Conservation (phyloP, 805 yeast genomes). For the Candida sanyiensis region DNA sequence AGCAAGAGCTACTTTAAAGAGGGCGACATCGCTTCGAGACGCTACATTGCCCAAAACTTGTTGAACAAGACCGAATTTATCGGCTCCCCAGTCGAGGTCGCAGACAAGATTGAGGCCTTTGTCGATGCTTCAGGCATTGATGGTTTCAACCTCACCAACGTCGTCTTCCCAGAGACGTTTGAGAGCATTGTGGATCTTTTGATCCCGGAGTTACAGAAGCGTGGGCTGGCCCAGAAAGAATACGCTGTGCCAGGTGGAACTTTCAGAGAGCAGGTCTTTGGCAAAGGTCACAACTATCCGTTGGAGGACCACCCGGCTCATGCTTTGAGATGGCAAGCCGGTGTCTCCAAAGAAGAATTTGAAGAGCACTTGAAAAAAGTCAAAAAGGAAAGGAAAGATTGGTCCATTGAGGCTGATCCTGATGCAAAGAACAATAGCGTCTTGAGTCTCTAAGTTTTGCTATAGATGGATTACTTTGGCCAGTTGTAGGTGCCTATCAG, state of each 20-base stretch:
- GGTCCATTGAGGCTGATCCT: constrained; percentile 1
- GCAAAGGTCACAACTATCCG: constrained; percentile 20
- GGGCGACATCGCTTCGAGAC: constrained; percentile 27
- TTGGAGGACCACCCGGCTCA: constrained; percentile 22
- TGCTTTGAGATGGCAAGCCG: constrained; percentile 8
- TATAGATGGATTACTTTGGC: too few species aligned
- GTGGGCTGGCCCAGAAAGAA: constrained; percentile 33
- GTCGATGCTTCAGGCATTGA: constrained; percentile 36
- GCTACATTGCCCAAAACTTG: constrained; percentile 25
- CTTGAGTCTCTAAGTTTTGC: too few species aligned
- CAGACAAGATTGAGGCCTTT: constrained; percentile 37
- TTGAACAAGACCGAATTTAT: constrained; percentile 17
- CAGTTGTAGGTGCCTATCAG: too few species aligned
- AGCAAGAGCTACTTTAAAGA: constrained; percentile 19
- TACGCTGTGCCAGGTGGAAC: constrained; percentile 27
- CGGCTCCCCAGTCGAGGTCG: constrained; percentile 35
- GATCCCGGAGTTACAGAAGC: constrained; percentile 33
- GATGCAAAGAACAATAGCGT: too few species aligned
- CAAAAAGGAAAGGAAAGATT: background rate
- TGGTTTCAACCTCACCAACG: constrained; percentile 38
- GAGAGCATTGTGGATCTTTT: constrained; percentile 34
- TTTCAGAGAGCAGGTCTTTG: constrained; percentile 31
- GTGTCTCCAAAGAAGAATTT: constrained; percentile 11
- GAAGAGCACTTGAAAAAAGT: constrained; percentile 2
- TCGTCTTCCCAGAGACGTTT: constrained; percentile 34